Base-by-base conservation (phyloP, 495 filamentous ascomycete species). In the Bryoglossum gracile region DNA sequence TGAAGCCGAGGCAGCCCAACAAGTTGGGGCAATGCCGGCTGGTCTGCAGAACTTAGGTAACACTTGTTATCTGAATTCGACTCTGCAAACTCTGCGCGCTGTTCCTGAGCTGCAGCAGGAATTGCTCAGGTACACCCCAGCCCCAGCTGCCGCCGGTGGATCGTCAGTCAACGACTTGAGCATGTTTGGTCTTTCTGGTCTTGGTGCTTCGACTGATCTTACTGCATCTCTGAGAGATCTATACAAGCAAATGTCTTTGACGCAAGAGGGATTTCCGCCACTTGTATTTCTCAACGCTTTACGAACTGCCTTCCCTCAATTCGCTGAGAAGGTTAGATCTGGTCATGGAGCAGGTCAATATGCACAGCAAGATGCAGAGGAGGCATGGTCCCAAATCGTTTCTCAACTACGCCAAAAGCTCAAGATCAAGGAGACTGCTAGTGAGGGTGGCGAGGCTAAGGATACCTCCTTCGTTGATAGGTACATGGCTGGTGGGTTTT, bases 41-140 rank as follows among this genome's bases (percentile, higher is more conserved):
- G 92, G 92, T 24, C 65, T 98, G 52, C 78, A 89, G 62, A 98
- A 98, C 57, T 71, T 95, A 51, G 92, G 92, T 19, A 98, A 98
- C 62, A 97, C 92, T 1, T 98, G 92, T 72, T 98, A 98, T 63
- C 80, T 97, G 61, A 98, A 98, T 72, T 89, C 94, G 18, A 96
- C 92, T 0, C 75, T 98, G 17, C 92, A 98, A 65, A 80, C 87
- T 3, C 70, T 98, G 48, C 80, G 87, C 46, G 76, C 86, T 51
- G 86, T 98, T 44, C 94, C 94, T 0, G 92, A 98, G 66, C 75
- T 98, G 21, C 88, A 95, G 58, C 73, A 86, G 28, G 83, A 90
- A 61, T 75, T 98, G 14, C 58, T 64, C 28, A 76, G 72, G 51
- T 95, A 96, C 65, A 74, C 73, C 25, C 63, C 77, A 22, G 64